Evolutionary conservation across 1,284 basidiomycete species (phyloP).

Genomic region (Retiboletus flavoniger): DNA sequence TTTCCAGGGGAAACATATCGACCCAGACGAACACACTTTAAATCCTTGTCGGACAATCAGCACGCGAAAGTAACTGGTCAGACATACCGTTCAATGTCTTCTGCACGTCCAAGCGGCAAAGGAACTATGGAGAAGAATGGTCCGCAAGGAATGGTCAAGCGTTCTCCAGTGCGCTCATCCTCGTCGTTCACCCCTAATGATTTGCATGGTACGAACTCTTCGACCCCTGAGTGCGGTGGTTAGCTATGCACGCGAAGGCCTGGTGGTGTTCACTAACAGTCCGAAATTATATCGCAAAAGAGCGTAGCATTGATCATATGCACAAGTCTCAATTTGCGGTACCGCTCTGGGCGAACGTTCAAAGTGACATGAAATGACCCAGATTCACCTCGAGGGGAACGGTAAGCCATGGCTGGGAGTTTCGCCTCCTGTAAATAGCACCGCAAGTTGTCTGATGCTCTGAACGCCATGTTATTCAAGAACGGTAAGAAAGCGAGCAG

Average conservation of each 20-base stretch:
- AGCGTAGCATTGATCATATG: slow-evolving; percentile 34
- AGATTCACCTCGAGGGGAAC: slow-evolving; percentile 37
- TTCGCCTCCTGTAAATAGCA: slow-evolving; percentile 46
- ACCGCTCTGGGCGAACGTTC: slow-evolving; percentile 44
- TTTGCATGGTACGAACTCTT: slow-evolving; percentile 37
- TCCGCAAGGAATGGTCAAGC: slow-evolving; percentile 46
- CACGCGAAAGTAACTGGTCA: neutral
- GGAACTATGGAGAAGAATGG: slow-evolving; percentile 37
- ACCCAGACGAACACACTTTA: slow-evolving; percentile 45
- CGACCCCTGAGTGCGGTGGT: slow-evolving; percentile 35
- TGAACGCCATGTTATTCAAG: slow-evolving; percentile 24
- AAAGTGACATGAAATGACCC: slow-evolving; percentile 47
- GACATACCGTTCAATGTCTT: slow-evolving; percentile 42
- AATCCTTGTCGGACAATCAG: slow-evolving; percentile 11
- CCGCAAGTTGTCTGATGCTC: slow-evolving; percentile 46
- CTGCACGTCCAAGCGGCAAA: slow-evolving; percentile 29
- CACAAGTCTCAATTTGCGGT: slow-evolving; percentile 49
- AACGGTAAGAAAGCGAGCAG: neutral
- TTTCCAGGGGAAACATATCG: slow-evolving; percentile 53
- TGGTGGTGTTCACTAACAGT: slow-evolving; percentile 36
- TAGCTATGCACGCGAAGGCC: slow-evolving; percentile 2
- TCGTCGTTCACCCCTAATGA: slow-evolving; percentile 38
- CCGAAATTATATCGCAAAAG: slow-evolving; percentile 35
- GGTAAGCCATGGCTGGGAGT: slow-evolving; percentile 49
- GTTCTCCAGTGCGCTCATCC: slow-evolving; percentile 42